phyloP scores from a whole-genome alignment of 139 green algal species.

The Closterium sp. region DNA sequence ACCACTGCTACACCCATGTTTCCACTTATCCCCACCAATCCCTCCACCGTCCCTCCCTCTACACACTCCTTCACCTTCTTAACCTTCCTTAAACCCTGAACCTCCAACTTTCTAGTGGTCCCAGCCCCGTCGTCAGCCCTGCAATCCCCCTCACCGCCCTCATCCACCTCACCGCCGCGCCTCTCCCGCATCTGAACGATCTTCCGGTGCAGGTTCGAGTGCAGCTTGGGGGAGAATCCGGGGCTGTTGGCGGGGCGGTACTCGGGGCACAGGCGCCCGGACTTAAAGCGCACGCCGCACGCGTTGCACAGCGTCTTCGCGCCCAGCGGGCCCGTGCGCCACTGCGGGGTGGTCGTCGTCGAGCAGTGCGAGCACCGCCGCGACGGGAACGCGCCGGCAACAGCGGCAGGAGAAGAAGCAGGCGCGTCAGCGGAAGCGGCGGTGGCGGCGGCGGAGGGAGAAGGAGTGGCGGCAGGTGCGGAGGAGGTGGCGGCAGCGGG shows the following conservation, averaged over 20 bases:
- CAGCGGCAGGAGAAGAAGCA: neutral
- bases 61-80: neutral
- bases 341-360: slow-evolving; percentile 59
- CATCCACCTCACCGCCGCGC: neutral
- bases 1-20: neutral
- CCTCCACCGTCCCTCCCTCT: neutral
- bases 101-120: neutral
- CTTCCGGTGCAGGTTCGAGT: slow-evolving; percentile 30
- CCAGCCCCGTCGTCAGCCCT: neutral
- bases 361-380: slow-evolving; percentile 47
- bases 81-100: neutral
- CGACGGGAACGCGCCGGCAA: neutral
- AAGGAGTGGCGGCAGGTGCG: neutral
- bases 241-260: slow-evolving; percentile 34
- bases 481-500: neutral
- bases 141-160: neutral
- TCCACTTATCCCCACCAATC: neutral
- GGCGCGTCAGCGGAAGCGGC: neutral
- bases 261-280: slow-evolving; percentile 15
- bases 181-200: slow-evolving; percentile 31
- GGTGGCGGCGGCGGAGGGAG: neutral
- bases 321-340: slow-evolving; percentile 56
- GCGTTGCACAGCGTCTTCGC: slow-evolving; percentile 72
- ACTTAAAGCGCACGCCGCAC: slow-evolving; percentile 62
- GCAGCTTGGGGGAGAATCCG: neutral